These are phyloP conservation scores for Auricularia cornea DNA, from an alignment of 768 basidiomycete species.

Conservation along the genomic window DNA sequence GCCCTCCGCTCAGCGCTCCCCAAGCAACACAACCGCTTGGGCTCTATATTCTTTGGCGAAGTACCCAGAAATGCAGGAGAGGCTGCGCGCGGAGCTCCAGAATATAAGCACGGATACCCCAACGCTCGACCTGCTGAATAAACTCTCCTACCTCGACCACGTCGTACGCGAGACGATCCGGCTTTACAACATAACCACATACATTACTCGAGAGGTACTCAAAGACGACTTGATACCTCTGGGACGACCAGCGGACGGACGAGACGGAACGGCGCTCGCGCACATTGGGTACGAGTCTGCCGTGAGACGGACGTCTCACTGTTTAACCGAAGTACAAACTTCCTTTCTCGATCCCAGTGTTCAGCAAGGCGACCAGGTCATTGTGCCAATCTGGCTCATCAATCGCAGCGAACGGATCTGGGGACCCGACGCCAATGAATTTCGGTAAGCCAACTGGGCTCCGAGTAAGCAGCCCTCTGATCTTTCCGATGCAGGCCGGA, in stretches of 20 bases:
- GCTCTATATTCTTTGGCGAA: slow-evolving; percentile 1
- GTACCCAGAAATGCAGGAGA: background rate
- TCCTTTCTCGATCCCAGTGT: no score
- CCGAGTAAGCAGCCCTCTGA: no score
- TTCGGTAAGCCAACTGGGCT: slow-evolving; percentile 12
- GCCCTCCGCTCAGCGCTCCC: no score
- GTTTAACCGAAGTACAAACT: no score
- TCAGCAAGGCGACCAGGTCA: slow-evolving; percentile 14
- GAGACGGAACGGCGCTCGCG: background rate
- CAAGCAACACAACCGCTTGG: background rate
- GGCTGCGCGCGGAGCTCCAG: slow-evolving; percentile 10
- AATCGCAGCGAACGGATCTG: slow-evolving; percentile 23
- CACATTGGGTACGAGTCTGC: no score
- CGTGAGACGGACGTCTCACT: no score
- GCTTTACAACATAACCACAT: slow-evolving; percentile 10
- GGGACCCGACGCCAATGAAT: slow-evolving; percentile 28
- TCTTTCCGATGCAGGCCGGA: slow-evolving; percentile 11
- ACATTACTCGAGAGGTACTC: slow-evolving; percentile 11
- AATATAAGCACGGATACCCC: background rate
- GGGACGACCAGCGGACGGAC: background rate
- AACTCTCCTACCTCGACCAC: slow-evolving; percentile 13
- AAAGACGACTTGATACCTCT: slow-evolving; percentile 17
- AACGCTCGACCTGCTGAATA: slow-evolving; percentile 8
- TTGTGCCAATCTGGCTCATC: slow-evolving; percentile 20
- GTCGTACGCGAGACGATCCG: slow-evolving; percentile 15